These are phyloP conservation scores for Eudorina sp. DNA, from an alignment of 139 green algal species.

Conservation along the genomic window DNA sequence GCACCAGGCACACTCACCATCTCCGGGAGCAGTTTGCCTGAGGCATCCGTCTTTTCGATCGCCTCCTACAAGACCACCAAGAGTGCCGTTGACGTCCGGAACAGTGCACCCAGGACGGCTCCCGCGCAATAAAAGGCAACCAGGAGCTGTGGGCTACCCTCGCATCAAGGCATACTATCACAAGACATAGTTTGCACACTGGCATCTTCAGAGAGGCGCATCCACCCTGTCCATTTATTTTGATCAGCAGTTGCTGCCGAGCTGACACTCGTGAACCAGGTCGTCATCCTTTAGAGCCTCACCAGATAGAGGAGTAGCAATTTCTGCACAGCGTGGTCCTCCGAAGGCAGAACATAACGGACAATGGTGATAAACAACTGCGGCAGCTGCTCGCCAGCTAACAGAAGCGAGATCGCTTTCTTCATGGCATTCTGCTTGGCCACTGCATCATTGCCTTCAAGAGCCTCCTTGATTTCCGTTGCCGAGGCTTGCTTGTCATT, in stretches of 20 bases:
- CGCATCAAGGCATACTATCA: too few species aligned
- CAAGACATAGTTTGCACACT: too few species aligned
- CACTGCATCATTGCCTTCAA: conserved; percentile 89
- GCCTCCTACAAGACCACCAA: conserved; percentile 92
- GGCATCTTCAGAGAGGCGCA: too few species aligned
- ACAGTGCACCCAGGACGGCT: too few species aligned
- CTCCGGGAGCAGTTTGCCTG: conserved; percentile 97
- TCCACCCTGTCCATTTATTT: too few species aligned
- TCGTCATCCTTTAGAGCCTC: not conserved
- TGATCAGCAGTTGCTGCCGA: conserved; percentile 27
- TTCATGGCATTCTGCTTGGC: conserved; percentile 95
- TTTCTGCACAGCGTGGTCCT: conserved; percentile 99
- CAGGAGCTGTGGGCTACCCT: too few species aligned
- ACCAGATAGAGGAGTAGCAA: conserved; percentile 98
- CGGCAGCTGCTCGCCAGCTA: conserved; percentile 96
- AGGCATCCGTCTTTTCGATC: conserved; percentile 97
- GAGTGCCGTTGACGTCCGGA: too few species aligned
- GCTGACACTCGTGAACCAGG: not conserved
- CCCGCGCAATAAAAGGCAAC: too few species aligned
- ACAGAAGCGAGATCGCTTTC: conserved; percentile 93
- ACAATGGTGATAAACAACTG: conserved; percentile 99
- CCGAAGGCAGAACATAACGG: conserved; percentile 97
- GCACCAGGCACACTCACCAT: conserved; percentile 86
- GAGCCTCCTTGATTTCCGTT: conserved; percentile 94
- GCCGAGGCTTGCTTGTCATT: conserved; percentile 84